Evolutionary conservation across 345 rosid species (phyloP).

Genomic region (Eutrema japonicum): DNA sequence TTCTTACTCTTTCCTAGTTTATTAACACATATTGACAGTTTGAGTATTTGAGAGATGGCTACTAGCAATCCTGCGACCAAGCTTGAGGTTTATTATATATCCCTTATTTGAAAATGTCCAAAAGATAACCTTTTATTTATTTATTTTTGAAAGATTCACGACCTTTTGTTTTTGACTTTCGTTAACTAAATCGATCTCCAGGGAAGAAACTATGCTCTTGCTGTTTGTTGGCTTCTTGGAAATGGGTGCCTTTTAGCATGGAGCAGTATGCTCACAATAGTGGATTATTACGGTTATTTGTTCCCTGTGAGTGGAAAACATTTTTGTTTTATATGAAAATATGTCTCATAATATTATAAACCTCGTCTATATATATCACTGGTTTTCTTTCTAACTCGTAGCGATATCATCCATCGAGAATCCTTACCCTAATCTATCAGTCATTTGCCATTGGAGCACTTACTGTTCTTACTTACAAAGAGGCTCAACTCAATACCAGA

Average conservation of each 20-base stretch:
- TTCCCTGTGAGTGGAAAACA: conserved; percentile 16
- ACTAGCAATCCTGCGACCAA: neutral
- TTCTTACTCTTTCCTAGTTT: neutral
- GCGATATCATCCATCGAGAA: conserved; percentile 87
- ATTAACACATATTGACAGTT: neutral
- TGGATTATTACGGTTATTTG: conserved; percentile 53
- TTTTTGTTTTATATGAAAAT: neutral
- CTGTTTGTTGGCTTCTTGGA: conserved; percentile 74
- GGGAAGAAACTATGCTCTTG: conserved; percentile 61
- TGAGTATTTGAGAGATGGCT: neutral
- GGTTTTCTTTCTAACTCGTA: conserved; percentile 30
- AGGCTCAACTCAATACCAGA: conserved; percentile 66
- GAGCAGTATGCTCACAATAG: conserved; percentile 73
- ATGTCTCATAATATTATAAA: neutral
- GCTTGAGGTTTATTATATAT: neutral
- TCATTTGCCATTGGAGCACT: conserved; percentile 68
- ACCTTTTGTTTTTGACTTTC: too few species aligned
- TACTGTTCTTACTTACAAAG: conserved; percentile 58
- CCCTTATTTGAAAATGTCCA: neutral
- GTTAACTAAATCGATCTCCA: too few species aligned
- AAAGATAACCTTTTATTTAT: too few species aligned
- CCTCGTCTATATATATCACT: too few species aligned
- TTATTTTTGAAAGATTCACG: too few species aligned
- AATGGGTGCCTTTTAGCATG: conserved; percentile 71
- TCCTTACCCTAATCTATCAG: conserved; percentile 69